Evolutionary conservation across 495 filamentous ascomycete species (phyloP).

Genomic region (Aspergillus kassunensis): DNA sequence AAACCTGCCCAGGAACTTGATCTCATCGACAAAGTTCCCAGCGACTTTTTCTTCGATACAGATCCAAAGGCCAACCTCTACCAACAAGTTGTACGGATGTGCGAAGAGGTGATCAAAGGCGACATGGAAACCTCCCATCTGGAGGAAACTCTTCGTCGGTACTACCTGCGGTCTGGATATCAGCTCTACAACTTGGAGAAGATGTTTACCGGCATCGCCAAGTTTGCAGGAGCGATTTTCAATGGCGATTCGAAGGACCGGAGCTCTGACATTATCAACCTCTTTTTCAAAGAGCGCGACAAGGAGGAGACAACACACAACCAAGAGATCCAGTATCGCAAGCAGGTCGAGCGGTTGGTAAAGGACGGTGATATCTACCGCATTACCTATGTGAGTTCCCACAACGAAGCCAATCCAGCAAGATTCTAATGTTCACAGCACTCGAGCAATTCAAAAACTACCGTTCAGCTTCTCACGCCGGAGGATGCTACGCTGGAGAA

Average conservation of each 20-base stretch:
- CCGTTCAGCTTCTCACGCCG: slow-evolving; percentile 66
- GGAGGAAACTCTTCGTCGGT: slow-evolving; percentile 85
- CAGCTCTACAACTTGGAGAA: slow-evolving; percentile 86
- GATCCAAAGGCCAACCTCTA: slow-evolving; percentile 62
- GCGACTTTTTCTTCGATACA: slow-evolving; percentile 75
- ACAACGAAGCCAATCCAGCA: not conserved
- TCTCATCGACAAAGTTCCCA: slow-evolving; percentile 69
- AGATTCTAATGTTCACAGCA: slow-evolving; percentile 34
- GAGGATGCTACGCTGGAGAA: slow-evolving; percentile 78
- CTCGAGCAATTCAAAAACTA: slow-evolving; percentile 54
- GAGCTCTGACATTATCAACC: slow-evolving; percentile 76
- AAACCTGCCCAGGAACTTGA: slow-evolving; percentile 80
- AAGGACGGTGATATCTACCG: slow-evolving; percentile 89
- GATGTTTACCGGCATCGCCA: slow-evolving; percentile 69
- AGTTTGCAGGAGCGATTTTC: slow-evolving; percentile 70
- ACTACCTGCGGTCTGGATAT: slow-evolving; percentile 85
- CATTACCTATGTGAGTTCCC: slow-evolving; percentile 68
- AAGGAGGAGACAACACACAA: slow-evolving; percentile 78
- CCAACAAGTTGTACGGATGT: slow-evolving; percentile 62
- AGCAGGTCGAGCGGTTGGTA: slow-evolving; percentile 78
- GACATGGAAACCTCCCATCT: slow-evolving; percentile 76
- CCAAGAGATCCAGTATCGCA: slow-evolving; percentile 79
- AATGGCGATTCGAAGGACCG: slow-evolving; percentile 83
- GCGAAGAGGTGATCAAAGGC: slow-evolving; percentile 62
- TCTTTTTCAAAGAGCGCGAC: slow-evolving; percentile 76